Percentiles rank a stretch among this genome's conserved stretches.
These are phyloP conservation scores for Iris macrosiphon DNA, from an alignment of 106 monocot genomes.

Conservation along the genomic window DNA sequence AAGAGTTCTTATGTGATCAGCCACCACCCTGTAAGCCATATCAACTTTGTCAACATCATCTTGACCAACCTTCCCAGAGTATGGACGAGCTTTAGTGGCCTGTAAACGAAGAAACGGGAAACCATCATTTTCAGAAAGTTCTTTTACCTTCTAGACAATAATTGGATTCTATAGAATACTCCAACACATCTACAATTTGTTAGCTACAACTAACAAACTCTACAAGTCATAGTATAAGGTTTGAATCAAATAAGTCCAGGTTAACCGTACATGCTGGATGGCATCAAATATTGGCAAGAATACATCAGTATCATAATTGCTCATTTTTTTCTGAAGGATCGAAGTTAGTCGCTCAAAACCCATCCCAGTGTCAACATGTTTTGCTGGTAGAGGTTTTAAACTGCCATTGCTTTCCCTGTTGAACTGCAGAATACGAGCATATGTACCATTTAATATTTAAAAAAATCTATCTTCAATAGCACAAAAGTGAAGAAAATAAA, in stretches of 20 bases:
- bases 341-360: slow-evolving; percentile 90
- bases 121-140: too few species aligned
- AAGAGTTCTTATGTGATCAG: slow-evolving; percentile 89
- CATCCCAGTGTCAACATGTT: slow-evolving; percentile 96
- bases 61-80: slow-evolving; percentile 67
- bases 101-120: slow-evolving; percentile 14
- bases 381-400: slow-evolving; percentile 69
- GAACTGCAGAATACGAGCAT: slow-evolving; percentile 40
- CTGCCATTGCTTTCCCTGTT: slow-evolving; percentile 83
- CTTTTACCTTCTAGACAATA: too few species aligned
- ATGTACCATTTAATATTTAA: neutral
- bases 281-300: slow-evolving; percentile 85
- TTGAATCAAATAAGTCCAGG: neutral
- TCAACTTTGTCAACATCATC: slow-evolving; percentile 84
- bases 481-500: neutral
- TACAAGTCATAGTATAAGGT: neutral
- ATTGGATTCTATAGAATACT: too few species aligned
- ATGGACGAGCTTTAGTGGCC: slow-evolving; percentile 58
- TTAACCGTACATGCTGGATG: slow-evolving; percentile 59
- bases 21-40: slow-evolving; percentile 90
- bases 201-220: neutral
- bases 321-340: slow-evolving; percentile 89
- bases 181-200: neutral
- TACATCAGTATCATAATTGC: slow-evolving; percentile 96
- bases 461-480: neutral